Percentiles rank a stretch among this genome's conserved stretches.
Evolutionary conservation across 2,329 filamentous ascomycete genomes (phyloP).

Genomic region (Beauveria sp.): DNA sequence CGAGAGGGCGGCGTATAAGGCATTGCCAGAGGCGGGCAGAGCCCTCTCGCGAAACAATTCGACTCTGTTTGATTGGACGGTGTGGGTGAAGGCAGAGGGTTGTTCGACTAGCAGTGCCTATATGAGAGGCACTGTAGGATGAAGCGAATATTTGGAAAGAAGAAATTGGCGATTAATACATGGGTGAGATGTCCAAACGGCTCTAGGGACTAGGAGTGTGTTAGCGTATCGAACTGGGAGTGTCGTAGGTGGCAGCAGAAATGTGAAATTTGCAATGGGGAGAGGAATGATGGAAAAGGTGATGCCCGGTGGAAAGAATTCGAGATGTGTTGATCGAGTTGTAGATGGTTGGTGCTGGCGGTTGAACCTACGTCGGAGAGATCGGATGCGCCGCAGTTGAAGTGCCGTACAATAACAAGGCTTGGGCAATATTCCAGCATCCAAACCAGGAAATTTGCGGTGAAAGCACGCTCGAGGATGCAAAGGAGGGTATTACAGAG

Average conservation of each 20-base stretch:
- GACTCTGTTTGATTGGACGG: background rate
- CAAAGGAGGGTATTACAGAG: background rate
- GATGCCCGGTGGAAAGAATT: background rate
- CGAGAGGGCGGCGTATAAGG: constrained; percentile 78
- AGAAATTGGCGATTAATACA: background rate
- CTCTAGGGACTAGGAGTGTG: constrained; percentile 4
- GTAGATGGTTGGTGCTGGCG: background rate
- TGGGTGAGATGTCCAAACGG: constrained; percentile 7
- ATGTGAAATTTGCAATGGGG: background rate
- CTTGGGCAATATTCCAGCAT: constrained; percentile 13
- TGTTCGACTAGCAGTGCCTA: constrained; percentile 5
- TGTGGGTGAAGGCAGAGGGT: background rate
- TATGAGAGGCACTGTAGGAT: constrained; percentile 10
- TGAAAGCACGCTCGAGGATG: background rate
- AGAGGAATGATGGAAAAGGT: background rate
- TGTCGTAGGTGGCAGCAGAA: too few species aligned
- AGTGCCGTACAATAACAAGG: background rate
- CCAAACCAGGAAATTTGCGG: constrained; percentile 2
- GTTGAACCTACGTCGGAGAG: constrained; percentile 7
- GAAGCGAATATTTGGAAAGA: background rate
- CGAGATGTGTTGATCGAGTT: background rate
- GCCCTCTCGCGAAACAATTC: background rate
- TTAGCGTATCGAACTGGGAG: background rate
- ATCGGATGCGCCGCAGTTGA: background rate
- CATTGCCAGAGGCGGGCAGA: constrained; percentile 46